Percentiles rank a stretch among this genome's conserved stretches.
These are phyloP conservation scores for Bipolaris oryzae DNA, from an alignment of 2,329 filamentous ascomycete genomes.

Conservation along the genomic window DNA sequence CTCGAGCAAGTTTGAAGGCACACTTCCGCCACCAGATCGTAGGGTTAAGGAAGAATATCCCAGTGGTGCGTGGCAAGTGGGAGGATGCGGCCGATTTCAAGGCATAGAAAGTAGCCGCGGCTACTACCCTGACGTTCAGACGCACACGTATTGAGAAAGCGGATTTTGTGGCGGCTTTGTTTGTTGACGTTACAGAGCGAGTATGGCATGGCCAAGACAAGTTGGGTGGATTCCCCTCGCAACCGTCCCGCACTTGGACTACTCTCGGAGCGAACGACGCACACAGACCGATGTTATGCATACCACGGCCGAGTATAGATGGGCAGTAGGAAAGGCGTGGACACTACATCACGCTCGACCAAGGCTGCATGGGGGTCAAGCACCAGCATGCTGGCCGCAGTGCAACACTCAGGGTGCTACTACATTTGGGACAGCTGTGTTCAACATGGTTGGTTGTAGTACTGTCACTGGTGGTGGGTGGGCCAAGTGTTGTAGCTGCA, in stretches of 20 bases:
- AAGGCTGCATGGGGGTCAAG: conserved; percentile 17
- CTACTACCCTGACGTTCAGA: conserved; percentile 54
- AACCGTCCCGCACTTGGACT: conserved; percentile 3
- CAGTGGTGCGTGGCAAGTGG: conserved; percentile 45
- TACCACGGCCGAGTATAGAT: conserved; percentile 24
- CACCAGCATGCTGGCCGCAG: conserved; percentile 17
- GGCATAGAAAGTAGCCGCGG: conserved; percentile 56
- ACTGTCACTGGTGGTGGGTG: conserved; percentile 7
- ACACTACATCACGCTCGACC: conserved; percentile 21
- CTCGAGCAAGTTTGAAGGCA: conserved; percentile 39
- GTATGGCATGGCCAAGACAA: conserved; percentile 22
- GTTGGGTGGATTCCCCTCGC: conserved; percentile 6
- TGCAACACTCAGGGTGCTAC: conserved; percentile 30
- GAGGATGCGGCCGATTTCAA: conserved; percentile 53
- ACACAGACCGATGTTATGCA: conserved; percentile 26
- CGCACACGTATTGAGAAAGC: conserved; percentile 46
- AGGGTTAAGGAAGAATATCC: conserved; percentile 53
- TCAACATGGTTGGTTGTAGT: conserved; percentile 15
- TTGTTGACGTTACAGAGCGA: conserved; percentile 23
- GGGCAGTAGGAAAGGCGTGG: conserved; percentile 18
- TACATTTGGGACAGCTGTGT: conserved; percentile 24
- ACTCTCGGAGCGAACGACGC: conserved; percentile 25
- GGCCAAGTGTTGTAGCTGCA: background rate
- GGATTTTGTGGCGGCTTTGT: conserved; percentile 16
- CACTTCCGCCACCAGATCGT: conserved; percentile 43